Base-by-base conservation (phyloP, 257 asterid species). In the Solanum boliviense region DNA sequence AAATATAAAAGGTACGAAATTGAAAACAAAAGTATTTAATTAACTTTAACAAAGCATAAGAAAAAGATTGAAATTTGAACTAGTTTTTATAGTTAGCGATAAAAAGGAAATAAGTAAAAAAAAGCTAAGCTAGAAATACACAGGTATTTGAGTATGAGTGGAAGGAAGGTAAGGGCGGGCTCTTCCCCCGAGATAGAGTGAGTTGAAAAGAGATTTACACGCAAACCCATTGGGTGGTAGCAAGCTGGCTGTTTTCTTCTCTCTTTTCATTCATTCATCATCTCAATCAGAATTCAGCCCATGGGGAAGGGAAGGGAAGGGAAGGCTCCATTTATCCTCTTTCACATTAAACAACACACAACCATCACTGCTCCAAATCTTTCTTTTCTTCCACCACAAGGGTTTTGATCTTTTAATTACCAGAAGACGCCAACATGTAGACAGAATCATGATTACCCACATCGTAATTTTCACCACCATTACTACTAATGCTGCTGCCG, bases 211-310 rank as follows among this genome's bases (percentile, higher is more conserved):
- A 84, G 90, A 92, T 89, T 92, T 84, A 91, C 88, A 88, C 84
- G 56, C 85, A 81, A 60, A 72, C 89, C 89, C 90, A 90, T 93
- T 90, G 92, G 93, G 83, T 75, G 86, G n/a, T 71, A 25, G 38
- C 68, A 84, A 86, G 46, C 46, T 36, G 39, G 87, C 92, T 83
- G 39, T 87, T 92, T 72, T 38, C 87, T 72, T 21, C 72, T 39
- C 87, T 41, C 56, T 41, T 86, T 41, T 21, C 88, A 78, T 62
- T 21, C 88, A 78, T 62, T 15, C 58, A 48, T 48, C 60, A 48
- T 39, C 39, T 13, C 60, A 5, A 48, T 48, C 60, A 48, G 7
- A 15, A 15, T 48, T 48, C 29, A 52, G 20, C 23, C 62, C 60
- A 5, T 75, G 31, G 48, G 13, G 81, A 34, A 18, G 21, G 48